phyloP scores from a whole-genome alignment of 2,329 filamentous ascomycete species.

The Fusarium nodosum region DNA sequence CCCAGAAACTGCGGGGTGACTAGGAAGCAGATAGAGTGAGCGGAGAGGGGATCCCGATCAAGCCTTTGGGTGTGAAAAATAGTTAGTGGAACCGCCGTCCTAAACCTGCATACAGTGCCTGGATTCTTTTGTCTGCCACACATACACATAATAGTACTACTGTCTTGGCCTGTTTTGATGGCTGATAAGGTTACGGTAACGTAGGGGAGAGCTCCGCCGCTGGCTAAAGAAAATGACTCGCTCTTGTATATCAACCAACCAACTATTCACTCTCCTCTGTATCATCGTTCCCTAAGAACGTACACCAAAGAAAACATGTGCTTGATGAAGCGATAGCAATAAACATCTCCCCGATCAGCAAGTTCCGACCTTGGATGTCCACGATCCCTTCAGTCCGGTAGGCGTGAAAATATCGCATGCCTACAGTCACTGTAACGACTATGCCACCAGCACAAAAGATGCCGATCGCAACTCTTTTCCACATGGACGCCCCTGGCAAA shows the following conservation, averaged over 20 bases:
- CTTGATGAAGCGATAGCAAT: not conserved
- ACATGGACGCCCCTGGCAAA: not conserved
- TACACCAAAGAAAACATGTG: not conserved
- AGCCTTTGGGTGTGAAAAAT: no score
- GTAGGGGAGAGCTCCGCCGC: no score
- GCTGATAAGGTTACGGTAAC: no score
- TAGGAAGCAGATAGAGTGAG: slow-evolving; percentile 10
- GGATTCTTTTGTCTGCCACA: not conserved
- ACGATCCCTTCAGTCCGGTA: not conserved
- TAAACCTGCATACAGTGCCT: not conserved
- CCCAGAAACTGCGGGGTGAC: slow-evolving; percentile 44
- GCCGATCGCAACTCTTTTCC: not conserved
- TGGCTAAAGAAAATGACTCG: not conserved
- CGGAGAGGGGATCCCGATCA: no score
- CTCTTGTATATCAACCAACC: not conserved
- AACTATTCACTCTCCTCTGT: no score
- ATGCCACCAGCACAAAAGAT: not conserved
- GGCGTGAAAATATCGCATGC: not conserved
- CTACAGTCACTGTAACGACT: not conserved
- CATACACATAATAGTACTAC: no score
- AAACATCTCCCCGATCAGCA: not conserved
- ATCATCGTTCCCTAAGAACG: not conserved
- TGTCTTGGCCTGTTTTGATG: not conserved
- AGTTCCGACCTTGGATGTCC: not conserved
- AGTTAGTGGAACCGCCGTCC: not conserved